Evolutionary conservation across 2,329 filamentous ascomycete genomes (phyloP), one percentile per base, ranked within the genome.

Genomic region (Talaromyces sp.): DNA sequence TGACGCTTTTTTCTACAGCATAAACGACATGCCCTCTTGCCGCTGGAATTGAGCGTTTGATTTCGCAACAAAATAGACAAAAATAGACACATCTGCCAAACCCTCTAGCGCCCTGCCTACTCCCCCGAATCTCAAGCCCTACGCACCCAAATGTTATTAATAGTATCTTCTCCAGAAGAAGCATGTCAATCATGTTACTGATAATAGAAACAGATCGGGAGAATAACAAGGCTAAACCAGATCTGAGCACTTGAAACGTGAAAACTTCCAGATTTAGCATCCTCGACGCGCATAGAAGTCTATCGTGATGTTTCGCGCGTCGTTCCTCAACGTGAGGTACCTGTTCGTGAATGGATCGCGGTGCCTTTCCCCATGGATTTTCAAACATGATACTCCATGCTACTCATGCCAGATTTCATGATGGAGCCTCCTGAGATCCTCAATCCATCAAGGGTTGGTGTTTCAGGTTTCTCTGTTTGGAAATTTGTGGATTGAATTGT

Each of bases 391-490:
- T 66, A 52, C 24, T 31, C 19, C 14, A 52, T 37, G 35, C 35
- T 37, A 10, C 35, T 37, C 9, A 37, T 52, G 48, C 24, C 69
- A 69, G 72, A 72, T 71, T 72, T 75, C 68, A 70, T 66, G 58
- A 73, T 75, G 73, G 73, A 73, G 71, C 69, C 56, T 70, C 47
- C 56, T 35, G 31, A 19, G 56, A 58, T 58, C 37, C 56, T 59
- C 56, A 39, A n/a, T 27, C 19, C 16, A 52, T 19, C 56, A n/a
- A 43, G 27, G 56, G 56, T 72, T 69, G 71, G 73, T 77, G 77
- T 79, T 79, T 79, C 77, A 79, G 68, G 68, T 75, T 74, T 67
- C 73, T 66, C 70, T 33, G 70, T 72, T 72, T 72, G 70, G 69
- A 63, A 65, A 69, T 67, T 50, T 70, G 66, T 70, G 70, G 68